Evolutionary conservation across 176 grass and related monocot species (phyloP), one percentile per base, ranked within the genome.

Genomic region (Otatea glauca): DNA sequence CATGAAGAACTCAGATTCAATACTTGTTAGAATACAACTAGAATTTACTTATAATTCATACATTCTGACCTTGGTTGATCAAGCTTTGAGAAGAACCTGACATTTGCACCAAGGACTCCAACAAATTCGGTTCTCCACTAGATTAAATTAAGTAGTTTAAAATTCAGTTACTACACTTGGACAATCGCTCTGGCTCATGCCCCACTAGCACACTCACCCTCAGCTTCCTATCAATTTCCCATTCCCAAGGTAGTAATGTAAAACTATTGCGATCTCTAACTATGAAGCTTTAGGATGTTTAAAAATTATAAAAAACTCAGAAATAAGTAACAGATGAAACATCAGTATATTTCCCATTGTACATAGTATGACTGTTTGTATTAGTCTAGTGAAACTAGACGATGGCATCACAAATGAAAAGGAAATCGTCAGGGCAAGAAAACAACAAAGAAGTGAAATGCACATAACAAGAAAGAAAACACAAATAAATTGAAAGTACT

Each of bases 21-120:
- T 25, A 8, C 47, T 35, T 75, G 45, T 37, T 65, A 66, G 60
- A 74, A 74, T 45, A 62, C 11, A 82, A 25, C 10, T 62, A 83
- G 4, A 69, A 49, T 7, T 37, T 74, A 49, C 16, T 65, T 7
- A 27, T 21, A 64, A 72, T 50, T 23, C 62, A 67, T 66, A 37
- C 3, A 67, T 56, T 20, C 37, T 70, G 70, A 15, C 49, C 35
- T 64, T 25, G 14, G 70, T 34, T 25, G 39, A 37, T 64, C 56
- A 37, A 62, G 29, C 69, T 63, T 44, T 21, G 9, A 63, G 0
- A 49, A 66, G 45, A 73, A 75, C 63, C 60, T 75, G 47, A 65
- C 8, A 16, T 38, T 74, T 51, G 34, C 34, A 34, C 34, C 34
- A 34, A 34, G 1, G 34, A 7, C 18, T 65, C 13, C 3, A 32